Base-by-base conservation (phyloP, 495 filamentous ascomycete genomes). In the Xanthoparmelia taractica region DNA sequence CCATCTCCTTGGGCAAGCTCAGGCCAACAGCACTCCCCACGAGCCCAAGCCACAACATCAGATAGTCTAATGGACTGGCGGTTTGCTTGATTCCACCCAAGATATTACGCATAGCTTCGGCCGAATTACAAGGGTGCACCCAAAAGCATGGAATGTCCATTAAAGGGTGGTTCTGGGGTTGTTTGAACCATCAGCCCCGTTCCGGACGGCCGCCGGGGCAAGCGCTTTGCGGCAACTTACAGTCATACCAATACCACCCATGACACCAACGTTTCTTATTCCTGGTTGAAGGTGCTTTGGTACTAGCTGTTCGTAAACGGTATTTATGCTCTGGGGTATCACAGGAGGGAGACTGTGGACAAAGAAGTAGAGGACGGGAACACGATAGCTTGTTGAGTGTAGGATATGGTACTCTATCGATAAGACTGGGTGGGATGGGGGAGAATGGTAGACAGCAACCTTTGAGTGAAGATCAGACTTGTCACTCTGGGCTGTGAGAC, bases 81-180 rank as follows among this genome's bases (percentile, higher is more conserved):
- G 79, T 72, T 66, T 82, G 79, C n/a, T 60, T 43, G 8, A 57
- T 34, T 25, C 69, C 73, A 41, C 74, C 77, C 63, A 74, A 70
- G 60, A 83, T 69, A 50, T 72, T 69, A 61, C 70, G 70, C 83
- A 96, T 87, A 57, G 87, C 87, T 65, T 91, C 87, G 61, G 85
- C 86, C n/a, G 90, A 87, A 71, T 88, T 83, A 78, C 91, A 96
- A 29, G 91, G 91, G 74, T 96, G 91, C 68, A 94, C 77, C 75
- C 91, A 94, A 70, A 88, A 92, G 57, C 83, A 78, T 55, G 90
- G 90, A 56, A 85, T 69, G 61, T 85, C 87, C 62, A 84, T 87
- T 50, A 85, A 74, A 55, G 91, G 91, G 79, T 94, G 89, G 75
- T 92, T 84, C 90, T 92, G 73, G 65, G 64, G 69, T 78, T 76